Base-by-base conservation (phyloP, 2,329 filamentous ascomycete species). In the Berkeleyomyces rouxiae region DNA sequence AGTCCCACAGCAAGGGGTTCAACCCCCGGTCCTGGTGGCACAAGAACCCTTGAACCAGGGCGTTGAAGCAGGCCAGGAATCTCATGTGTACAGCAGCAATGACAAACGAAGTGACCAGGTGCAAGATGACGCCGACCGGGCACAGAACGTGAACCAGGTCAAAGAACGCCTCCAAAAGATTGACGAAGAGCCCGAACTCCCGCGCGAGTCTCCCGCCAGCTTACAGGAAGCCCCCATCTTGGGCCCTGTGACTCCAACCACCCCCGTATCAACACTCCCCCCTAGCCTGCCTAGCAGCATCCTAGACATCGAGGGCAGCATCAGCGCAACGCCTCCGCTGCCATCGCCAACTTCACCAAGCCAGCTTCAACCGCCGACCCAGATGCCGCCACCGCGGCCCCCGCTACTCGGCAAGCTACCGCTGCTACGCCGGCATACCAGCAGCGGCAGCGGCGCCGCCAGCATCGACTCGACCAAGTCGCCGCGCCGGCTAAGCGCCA, bases 141-240 rank as follows among this genome's bases (percentile, higher is more conserved):
- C 51, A 36, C 53, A 64, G 46, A 46, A 58, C 40, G 43, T 37
- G 36, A 31, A 58, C 7, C 59, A 64, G 40, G 40, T 49, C 40
- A 53, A 62, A 16, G 57, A 64, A 61, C 44, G 59, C 39, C 63
- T 62, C 59, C 36, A 58, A 10, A 64, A 64, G 53, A 64, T 64
- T 33, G 63, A 64, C 7, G 63, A 64, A 39, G 63, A 64, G 37
- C 59, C 59, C 49, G 60, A 62, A 33, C 42, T 59, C 37, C 31
- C 46, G 33, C 51, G 40, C 4, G 63, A 59, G 1, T 36, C 53
- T 16, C 46, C 16, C 16, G 40, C 5, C 23, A 11, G 13, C n/a
- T 5, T 59, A 31, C 11, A 16, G 16, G 62, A 49, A 16, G 49
- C 51, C 13, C 16, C 16, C 11, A 7, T 49, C 7, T n/a, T 57